Percentiles rank a stretch among this genome's conserved stretches.
Evolutionary conservation across 306 rosid genomes (phyloP).

Genomic region (Rosa persica): DNA sequence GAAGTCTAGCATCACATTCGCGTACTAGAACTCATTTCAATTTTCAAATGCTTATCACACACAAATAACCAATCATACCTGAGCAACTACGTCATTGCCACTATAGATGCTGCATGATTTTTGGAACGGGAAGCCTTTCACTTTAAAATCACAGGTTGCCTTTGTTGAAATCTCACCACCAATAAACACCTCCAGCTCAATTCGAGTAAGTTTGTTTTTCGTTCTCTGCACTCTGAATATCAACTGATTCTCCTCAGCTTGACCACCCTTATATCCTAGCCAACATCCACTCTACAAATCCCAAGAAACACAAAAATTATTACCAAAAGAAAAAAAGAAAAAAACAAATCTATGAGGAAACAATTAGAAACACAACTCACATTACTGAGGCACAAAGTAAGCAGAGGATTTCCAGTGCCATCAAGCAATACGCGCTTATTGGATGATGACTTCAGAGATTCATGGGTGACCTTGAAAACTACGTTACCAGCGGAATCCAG

Average conservation of each 20-base stretch:
- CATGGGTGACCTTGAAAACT: constrained; percentile 49
- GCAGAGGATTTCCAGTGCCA: constrained; percentile 46
- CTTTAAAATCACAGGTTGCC: constrained; percentile 42
- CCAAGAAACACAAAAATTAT: constrained; percentile 15
- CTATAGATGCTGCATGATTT: constrained; percentile 66
- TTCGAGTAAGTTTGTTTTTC: constrained; percentile 44
- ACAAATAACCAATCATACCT: constrained; percentile 44
- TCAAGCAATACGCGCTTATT: constrained; percentile 46
- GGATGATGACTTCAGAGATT: constrained; percentile 38
- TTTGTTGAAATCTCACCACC: constrained; percentile 35
- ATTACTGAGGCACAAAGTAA: constrained; percentile 43
- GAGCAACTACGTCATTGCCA: constrained; percentile 61
- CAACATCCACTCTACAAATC: constrained; percentile 59
- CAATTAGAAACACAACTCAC: constrained; percentile 35
- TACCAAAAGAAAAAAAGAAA: too few relatives aligned
- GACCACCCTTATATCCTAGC: constrained; percentile 67
- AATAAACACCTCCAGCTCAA: constrained; percentile 59
- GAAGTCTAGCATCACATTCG: not conserved
- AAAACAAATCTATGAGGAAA: not conserved
- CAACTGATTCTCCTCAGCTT: constrained; percentile 32
- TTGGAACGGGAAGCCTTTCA: constrained; percentile 66
- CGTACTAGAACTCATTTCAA: not conserved
- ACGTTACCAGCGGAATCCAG: constrained; percentile 41
- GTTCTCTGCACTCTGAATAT: constrained; percentile 57
- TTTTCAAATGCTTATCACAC: not conserved